These are phyloP conservation scores for Seminavis robusta DNA, from an alignment of 108 stramenopile species.

Conservation along the genomic window DNA sequence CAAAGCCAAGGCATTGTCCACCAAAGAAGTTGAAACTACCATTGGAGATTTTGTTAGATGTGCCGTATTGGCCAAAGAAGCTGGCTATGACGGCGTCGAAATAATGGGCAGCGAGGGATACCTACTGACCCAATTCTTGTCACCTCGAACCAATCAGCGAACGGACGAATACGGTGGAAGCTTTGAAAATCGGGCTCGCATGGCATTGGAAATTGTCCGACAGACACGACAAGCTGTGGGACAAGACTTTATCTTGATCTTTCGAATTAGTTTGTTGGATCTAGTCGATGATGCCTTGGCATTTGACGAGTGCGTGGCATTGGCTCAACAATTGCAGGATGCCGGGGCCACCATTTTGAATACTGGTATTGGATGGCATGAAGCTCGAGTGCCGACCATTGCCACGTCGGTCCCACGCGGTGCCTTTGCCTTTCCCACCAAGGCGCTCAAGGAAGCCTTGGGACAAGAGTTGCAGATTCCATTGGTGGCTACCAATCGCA, in stretches of 20 bases:
- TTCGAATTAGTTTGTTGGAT: slow-evolving; percentile 94
- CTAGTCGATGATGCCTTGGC: slow-evolving; percentile 89
- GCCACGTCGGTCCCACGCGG: slow-evolving; percentile 95
- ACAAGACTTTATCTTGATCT: slow-evolving; percentile 94
- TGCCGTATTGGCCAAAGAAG: slow-evolving; percentile 83
- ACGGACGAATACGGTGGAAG: slow-evolving; percentile 86
- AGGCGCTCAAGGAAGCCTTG: slow-evolving; percentile 67
- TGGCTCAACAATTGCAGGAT: slow-evolving; percentile 82
- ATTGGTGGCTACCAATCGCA: slow-evolving; percentile 95
- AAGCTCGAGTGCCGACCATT: slow-evolving; percentile 97
- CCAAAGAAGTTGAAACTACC: slow-evolving; percentile 67
- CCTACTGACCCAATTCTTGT: slow-evolving; percentile 95
- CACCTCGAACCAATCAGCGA: slow-evolving; percentile 81
- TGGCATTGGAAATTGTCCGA: slow-evolving; percentile 88
- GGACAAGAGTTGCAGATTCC: slow-evolving; percentile 69
- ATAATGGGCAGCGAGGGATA: slow-evolving; percentile 98
- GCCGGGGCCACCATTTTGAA: slow-evolving; percentile 96
- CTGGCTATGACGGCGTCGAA: slow-evolving; percentile 98
- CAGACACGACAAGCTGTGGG: slow-evolving; percentile 81
- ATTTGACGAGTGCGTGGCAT: slow-evolving; percentile 89
- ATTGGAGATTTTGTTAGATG: slow-evolving; percentile 88
- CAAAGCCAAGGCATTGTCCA: slow-evolving; percentile 71
- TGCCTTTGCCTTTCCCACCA: slow-evolving; percentile 91
- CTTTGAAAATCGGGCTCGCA: slow-evolving; percentile 88
- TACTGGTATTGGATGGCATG: slow-evolving; percentile 99